phyloP scores from a whole-genome alignment of 2,329 filamentous ascomycete species.

The Penicillium decumbens region DNA sequence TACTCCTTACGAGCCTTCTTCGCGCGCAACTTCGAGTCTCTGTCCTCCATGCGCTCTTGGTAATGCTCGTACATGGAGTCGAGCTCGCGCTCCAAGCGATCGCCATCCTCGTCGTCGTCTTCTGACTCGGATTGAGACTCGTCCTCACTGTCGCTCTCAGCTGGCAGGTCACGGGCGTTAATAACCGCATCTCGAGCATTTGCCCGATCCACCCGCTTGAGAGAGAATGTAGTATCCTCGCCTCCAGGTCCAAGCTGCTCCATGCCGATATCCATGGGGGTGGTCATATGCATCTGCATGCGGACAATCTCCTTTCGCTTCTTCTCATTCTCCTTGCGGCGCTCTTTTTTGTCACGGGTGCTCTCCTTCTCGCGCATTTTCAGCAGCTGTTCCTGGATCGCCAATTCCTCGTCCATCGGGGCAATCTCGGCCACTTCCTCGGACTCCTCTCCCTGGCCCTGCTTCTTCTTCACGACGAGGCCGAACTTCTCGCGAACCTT shows the following conservation, averaged over 20 bases:
- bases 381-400: slow-evolving; percentile 82
- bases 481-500: slow-evolving; percentile 88
- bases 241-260: slow-evolving; percentile 76
- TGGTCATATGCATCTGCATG: slow-evolving; percentile 95
- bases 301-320: slow-evolving; percentile 93
- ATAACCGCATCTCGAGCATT: slow-evolving; percentile 64
- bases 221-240: slow-evolving; percentile 77
- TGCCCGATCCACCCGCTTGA: slow-evolving; percentile 75
- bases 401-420: slow-evolving; percentile 90
- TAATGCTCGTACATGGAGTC: slow-evolving; percentile 85
- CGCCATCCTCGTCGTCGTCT: slow-evolving; percentile 69
- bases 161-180: slow-evolving; percentile 70
- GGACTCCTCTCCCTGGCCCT: slow-evolving; percentile 48
- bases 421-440: slow-evolving; percentile 79
- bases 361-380: slow-evolving; percentile 73
- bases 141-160: slow-evolving; percentile 57
- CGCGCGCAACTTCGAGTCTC: slow-evolving; percentile 81
- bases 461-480: slow-evolving; percentile 67
- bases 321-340: slow-evolving; percentile 82
- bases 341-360: slow-evolving; percentile 73
- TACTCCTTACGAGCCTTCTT: slow-evolving; percentile 81
- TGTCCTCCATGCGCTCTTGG: slow-evolving; percentile 69
- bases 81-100: slow-evolving; percentile 76
- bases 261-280: slow-evolving; percentile 91
- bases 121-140: slow-evolving; percentile 57